Conservation (phyloP, 192 early-diverging fungal genomes). For the Umbelopsis sp. region DNA sequence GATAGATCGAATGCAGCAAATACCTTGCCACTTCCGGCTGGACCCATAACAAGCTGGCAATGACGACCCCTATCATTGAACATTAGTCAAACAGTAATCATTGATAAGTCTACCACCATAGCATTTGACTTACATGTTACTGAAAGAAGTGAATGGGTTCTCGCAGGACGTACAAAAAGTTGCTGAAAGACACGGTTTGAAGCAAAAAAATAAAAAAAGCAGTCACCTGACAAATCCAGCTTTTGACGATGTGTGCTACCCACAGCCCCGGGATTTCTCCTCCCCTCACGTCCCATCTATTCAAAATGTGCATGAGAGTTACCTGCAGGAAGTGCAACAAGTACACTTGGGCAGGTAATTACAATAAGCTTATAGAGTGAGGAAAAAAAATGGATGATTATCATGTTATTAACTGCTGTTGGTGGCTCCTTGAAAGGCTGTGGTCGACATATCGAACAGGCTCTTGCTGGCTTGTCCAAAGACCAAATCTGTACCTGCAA, state of each 20-base stretch:
- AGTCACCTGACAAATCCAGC: constrained; percentile 6
- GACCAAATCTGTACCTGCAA: constrained; percentile 35
- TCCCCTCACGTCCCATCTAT: background rate
- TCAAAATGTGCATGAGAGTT: constrained; percentile 28
- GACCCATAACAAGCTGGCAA: constrained; percentile 96
- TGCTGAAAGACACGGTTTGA: background rate
- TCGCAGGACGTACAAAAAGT: background rate
- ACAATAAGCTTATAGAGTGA: too few species aligned
- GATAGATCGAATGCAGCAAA: background rate
- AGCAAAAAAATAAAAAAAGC: background rate
- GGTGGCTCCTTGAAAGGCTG: constrained; percentile 12
- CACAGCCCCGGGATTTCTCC: background rate
- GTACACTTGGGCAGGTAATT: constrained; percentile 30
- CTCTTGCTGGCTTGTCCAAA: constrained; percentile 26
- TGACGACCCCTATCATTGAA: constrained; percentile 58
- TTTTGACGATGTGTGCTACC: background rate
- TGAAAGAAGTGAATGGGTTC: background rate
- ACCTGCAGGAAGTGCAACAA: constrained; percentile 27
- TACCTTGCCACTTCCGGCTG: constrained; percentile 90
- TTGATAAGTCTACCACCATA: too few species aligned
- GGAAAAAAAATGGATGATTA: background rate
- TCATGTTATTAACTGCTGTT: background rate
- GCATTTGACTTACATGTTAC: too few species aligned
- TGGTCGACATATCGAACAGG: constrained; percentile 29
- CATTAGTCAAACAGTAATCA: background rate